phyloP scores from a whole-genome alignment of 2,329 filamentous ascomycete species.

The Diaporthe velutina region DNA sequence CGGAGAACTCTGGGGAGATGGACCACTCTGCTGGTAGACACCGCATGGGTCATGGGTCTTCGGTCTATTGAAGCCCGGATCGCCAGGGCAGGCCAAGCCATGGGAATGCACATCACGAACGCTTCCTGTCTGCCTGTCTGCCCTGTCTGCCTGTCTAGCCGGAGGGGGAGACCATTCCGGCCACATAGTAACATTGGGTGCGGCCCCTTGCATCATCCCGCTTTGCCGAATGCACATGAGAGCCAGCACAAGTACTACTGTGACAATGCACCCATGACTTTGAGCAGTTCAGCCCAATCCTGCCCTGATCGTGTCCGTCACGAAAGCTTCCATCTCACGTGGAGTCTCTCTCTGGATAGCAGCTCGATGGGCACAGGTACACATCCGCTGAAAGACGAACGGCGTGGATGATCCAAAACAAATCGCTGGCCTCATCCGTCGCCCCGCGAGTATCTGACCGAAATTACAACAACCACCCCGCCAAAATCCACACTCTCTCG shows the following conservation, averaged over 20 bases:
- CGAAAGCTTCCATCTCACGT: not conserved
- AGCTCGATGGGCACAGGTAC: not conserved
- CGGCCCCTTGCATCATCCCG: not conserved
- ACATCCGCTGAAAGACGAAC: not conserved
- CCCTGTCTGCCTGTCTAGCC: not conserved
- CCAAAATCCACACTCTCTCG: not conserved
- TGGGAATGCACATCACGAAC: conserved; percentile 13
- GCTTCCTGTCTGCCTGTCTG: not conserved
- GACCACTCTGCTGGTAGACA: conserved; percentile 14
- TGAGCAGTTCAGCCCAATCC: not conserved
- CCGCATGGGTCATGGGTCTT: conserved; percentile 22
- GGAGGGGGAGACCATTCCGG: not conserved
- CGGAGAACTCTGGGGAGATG: conserved; percentile 28
- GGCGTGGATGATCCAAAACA: not conserved
- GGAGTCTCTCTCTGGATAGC: not conserved
- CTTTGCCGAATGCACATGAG: not conserved
- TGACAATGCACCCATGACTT: not conserved
- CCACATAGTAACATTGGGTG: not conserved
- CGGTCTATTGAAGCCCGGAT: conserved; percentile 31
- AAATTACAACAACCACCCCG: not conserved
- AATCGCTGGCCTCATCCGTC: not conserved
- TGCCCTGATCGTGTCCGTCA: not conserved
- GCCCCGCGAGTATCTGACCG: not conserved
- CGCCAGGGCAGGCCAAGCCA: conserved; percentile 18
- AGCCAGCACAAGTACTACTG: not conserved